Conservation (phyloP, 2,329 filamentous ascomycete genomes). For the Penicillium sp. region DNA sequence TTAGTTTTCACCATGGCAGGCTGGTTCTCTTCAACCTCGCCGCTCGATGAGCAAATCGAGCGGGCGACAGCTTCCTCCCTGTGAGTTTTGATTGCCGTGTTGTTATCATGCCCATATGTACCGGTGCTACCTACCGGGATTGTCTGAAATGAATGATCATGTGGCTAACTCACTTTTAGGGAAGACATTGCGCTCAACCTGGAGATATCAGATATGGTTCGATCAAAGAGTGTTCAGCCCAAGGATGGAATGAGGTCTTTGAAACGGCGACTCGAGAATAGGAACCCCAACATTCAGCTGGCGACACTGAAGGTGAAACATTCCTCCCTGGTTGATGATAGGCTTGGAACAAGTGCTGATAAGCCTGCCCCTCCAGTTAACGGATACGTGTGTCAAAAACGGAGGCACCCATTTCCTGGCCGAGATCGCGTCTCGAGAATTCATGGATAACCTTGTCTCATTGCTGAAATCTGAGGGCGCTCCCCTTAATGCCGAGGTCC, state of each 20-base stretch:
- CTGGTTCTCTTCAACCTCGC: conserved; percentile 92
- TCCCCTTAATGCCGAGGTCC: conserved; percentile 80
- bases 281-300: conserved; percentile 95
- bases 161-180: conserved; percentile 46
- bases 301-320: conserved; percentile 78
- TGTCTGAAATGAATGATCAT: background rate
- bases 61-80: conserved; percentile 91
- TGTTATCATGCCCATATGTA: conserved; percentile 7
- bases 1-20: conserved; percentile 72
- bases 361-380: conserved; percentile 58
- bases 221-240: conserved; percentile 94
- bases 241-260: conserved; percentile 97
- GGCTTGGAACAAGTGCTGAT: conserved; percentile 67
- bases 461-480: conserved; percentile 76
- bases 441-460: conserved; percentile 95
- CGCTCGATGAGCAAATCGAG: conserved; percentile 95
- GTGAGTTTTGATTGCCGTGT: conserved; percentile 51
- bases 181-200: conserved; percentile 97
- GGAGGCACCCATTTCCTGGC: conserved; percentile 90
- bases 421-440: conserved; percentile 94
- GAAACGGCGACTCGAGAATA: conserved; percentile 91
- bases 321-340: conserved; percentile 57
- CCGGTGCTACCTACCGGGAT: background rate
- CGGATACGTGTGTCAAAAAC: conserved; percentile 98
- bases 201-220: conserved; percentile 95